Conservation (phyloP, 2,329 filamentous ascomycete species). For the Stemphylium beticola region DNA sequence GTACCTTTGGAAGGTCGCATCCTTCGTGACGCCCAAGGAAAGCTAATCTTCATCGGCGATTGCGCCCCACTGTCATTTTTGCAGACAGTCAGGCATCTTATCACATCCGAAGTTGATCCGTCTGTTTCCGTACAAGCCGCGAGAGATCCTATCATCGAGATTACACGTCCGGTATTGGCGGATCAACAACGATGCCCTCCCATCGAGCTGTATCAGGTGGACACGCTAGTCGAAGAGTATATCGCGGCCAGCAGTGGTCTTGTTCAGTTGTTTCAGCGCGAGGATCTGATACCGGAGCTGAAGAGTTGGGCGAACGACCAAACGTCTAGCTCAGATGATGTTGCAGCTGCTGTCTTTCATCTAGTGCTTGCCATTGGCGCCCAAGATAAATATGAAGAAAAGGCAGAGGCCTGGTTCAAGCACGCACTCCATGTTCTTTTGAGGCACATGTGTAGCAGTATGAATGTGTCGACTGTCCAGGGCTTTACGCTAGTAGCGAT, state of each 20-base stretch:
- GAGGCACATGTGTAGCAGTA: constrained; percentile 56
- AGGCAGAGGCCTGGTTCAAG: constrained; percentile 57
- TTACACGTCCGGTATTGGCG: constrained; percentile 32
- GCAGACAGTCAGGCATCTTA: constrained; percentile 59
- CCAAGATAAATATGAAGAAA: constrained; percentile 51
- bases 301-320: constrained; percentile 32
- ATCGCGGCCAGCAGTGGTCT: constrained; percentile 56
- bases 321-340: constrained; percentile 43
- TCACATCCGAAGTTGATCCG: constrained; percentile 47
- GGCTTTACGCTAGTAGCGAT: constrained; percentile 59
- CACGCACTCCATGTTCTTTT: constrained; percentile 55
- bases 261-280: constrained; percentile 55
- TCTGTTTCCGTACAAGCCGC: constrained; percentile 31
- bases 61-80: constrained; percentile 61
- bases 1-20: constrained; percentile 55
- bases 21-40: constrained; percentile 59
- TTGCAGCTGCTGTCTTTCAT: constrained; percentile 57
- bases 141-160: constrained; percentile 41
- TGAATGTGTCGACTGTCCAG: constrained; percentile 59
- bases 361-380: constrained; percentile 59
- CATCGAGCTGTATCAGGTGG: constrained; percentile 49
- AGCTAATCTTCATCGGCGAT: constrained; percentile 62
- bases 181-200: constrained; percentile 22
- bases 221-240: constrained; percentile 52
- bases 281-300: constrained; percentile 41